Evolutionary conservation across 1,284 basidiomycete species (phyloP).

Genomic region (Polyporus tsugae): DNA sequence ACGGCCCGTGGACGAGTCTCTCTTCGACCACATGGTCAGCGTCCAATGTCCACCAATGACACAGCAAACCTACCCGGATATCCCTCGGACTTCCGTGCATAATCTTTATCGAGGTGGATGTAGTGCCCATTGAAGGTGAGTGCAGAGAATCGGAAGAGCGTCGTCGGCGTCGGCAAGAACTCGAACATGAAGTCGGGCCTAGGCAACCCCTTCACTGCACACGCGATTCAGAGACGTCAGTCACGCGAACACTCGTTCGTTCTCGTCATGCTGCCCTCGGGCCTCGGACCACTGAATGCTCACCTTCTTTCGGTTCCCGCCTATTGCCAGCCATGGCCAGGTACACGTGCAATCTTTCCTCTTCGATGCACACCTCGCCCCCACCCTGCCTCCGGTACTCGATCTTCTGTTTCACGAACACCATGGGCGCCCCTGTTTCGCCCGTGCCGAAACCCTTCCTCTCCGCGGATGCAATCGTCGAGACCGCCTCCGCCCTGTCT

Average conservation of each 20-base stretch:
- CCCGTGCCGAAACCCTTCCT: constrained; percentile 65
- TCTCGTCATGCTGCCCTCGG: constrained; percentile 10
- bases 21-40: constrained; percentile 49
- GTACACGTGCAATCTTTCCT: constrained; percentile 83
- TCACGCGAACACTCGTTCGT: constrained; percentile 3
- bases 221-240: constrained; percentile 15
- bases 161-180: constrained; percentile 73
- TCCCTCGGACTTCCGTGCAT: constrained; percentile 72
- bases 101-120: constrained; percentile 79
- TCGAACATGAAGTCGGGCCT: constrained; percentile 65
- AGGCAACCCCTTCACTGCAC: constrained; percentile 60
- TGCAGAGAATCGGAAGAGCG: constrained; percentile 86
- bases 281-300: constrained; percentile 24
- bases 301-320: constrained; percentile 53
- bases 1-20: constrained; percentile 83
- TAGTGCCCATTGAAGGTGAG: constrained; percentile 83
- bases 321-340: constrained; percentile 49
- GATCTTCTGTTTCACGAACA: constrained; percentile 81
- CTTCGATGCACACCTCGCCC: constrained; percentile 58
- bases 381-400: constrained; percentile 53
- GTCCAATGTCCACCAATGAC: neutral
- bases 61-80: constrained; percentile 64
- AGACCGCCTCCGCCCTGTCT: constrained; percentile 56
- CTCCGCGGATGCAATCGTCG: constrained; percentile 63
- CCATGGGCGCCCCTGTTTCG: constrained; percentile 62